Evolutionary conservation across 2,329 filamentous ascomycete genomes (phyloP).

Genomic region (Verruconis gallopava): DNA sequence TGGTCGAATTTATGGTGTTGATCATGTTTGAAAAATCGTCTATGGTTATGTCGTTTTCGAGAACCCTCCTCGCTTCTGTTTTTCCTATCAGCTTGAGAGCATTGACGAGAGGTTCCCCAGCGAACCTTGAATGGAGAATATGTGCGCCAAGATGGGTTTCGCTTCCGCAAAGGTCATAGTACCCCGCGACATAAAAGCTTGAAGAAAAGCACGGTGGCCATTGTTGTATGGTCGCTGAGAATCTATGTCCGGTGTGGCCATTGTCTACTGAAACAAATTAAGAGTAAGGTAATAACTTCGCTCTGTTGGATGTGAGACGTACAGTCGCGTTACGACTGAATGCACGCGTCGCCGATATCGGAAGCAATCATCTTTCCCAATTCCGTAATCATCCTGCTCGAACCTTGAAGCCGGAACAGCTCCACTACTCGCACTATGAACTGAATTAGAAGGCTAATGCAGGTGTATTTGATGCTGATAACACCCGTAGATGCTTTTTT

Average conservation of each 20-base stretch:
- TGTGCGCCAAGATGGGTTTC: constrained; percentile 60
- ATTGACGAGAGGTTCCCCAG: not conserved
- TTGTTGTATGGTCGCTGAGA: constrained; percentile 37
- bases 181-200: constrained; percentile 70
- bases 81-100: not conserved
- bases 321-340: too few relatives aligned
- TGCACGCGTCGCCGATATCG: not conserved
- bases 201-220: constrained; percentile 75
- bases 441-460: too few relatives aligned
- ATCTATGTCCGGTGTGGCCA: constrained; percentile 3
- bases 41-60: constrained; percentile 51
- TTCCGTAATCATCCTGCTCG: too few relatives aligned
- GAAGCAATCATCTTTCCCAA: constrained; percentile 18
- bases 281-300: too few relatives aligned
- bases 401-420: too few relatives aligned
- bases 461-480: too few relatives aligned
- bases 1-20: constrained; percentile 53
- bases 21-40: constrained; percentile 59
- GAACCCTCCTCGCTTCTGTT: constrained; percentile 33
- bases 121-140: constrained; percentile 48
- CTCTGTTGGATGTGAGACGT: too few relatives aligned
- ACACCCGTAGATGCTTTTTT: too few relatives aligned
- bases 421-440: too few relatives aligned
- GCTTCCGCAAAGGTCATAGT: constrained; percentile 64
- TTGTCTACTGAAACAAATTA: too few relatives aligned